Percentiles rank a stretch among this genome's conserved stretches.
phyloP scores from a whole-genome alignment of 1,284 basidiomycete species.

The Vanrija sp. region DNA sequence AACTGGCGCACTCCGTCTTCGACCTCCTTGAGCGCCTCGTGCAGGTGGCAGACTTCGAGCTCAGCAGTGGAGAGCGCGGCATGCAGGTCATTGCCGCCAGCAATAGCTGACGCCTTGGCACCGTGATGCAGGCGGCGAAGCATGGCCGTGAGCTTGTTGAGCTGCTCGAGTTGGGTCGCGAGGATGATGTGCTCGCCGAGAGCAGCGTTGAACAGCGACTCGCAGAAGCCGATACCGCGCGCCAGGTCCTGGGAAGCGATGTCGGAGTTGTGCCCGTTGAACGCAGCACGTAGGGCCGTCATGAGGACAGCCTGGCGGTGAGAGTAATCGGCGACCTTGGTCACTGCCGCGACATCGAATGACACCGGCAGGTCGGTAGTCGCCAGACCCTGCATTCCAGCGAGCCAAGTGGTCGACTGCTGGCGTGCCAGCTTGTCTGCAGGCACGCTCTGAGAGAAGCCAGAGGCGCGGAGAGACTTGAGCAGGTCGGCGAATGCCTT shows the following conservation, averaged over 20 bases:
- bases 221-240: conserved; percentile 71
- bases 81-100: conserved; percentile 18
- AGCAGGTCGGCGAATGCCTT: conserved; percentile 89
- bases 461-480: conserved; percentile 79
- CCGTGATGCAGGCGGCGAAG: conserved; percentile 21
- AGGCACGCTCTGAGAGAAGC: conserved; percentile 69
- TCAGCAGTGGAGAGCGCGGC: conserved; percentile 20
- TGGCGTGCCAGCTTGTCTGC: conserved; percentile 67
- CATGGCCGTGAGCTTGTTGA: conserved; percentile 6
- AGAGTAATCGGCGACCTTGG: conserved; percentile 63
- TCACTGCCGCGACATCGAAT: conserved; percentile 19
- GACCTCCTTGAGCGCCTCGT: conserved; percentile 29
- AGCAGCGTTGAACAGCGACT: conserved; percentile 68
- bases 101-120: conserved; percentile 18
- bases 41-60: conserved; percentile 18
- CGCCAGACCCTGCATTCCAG: conserved; percentile 49
- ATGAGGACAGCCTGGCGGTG: conserved; percentile 65
- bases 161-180: conserved; percentile 3
- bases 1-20: conserved; percentile 33
- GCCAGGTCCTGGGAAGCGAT: conserved; percentile 79
- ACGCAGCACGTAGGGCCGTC: conserved; percentile 62
- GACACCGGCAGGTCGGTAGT: conserved; percentile 15
- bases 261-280: conserved; percentile 73
- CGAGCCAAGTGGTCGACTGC: conserved; percentile 62
- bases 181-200: conserved; percentile 50